Conservation (phyloP, 2,329 filamentous ascomycete species). For the Diaporthe nobilis region DNA sequence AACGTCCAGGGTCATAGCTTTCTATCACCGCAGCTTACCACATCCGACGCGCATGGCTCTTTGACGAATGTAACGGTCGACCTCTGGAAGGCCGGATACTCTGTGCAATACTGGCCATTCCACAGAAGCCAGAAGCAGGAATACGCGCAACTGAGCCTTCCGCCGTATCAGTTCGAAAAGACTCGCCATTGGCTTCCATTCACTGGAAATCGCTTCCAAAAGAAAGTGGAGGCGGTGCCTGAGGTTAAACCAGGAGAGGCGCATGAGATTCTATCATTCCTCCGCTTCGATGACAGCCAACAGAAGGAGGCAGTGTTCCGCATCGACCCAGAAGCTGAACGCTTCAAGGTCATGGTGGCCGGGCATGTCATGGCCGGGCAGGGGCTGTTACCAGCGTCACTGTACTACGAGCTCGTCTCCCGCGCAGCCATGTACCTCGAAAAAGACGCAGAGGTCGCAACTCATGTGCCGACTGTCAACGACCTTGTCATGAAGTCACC, state of each 20-base stretch:
- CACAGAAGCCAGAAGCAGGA: background rate
- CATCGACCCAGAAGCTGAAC: background rate
- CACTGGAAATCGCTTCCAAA: too few relatives aligned
- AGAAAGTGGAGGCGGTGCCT: too few relatives aligned
- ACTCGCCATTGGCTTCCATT: background rate
- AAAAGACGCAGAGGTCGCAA: background rate
- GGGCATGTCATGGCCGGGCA: background rate
- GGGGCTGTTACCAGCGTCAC: background rate
- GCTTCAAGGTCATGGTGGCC: background rate
- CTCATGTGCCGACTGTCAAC: background rate
- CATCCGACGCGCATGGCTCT: background rate
- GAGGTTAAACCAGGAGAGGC: too few relatives aligned
- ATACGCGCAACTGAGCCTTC: background rate
- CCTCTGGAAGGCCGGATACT: background rate
- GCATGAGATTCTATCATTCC: too few relatives aligned
- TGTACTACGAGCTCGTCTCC: background rate
- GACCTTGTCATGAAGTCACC: background rate
- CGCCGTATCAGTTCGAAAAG: background rate
- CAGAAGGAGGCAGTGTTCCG: background rate
- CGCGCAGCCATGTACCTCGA: background rate
- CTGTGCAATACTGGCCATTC: background rate
- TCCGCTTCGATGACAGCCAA: too few relatives aligned
- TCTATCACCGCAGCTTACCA: background rate
- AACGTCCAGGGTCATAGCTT: background rate
- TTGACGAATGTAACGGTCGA: background rate